Conservation (phyloP, 2,329 filamentous ascomycete species). For the Colletotrichum orchidophilum region DNA sequence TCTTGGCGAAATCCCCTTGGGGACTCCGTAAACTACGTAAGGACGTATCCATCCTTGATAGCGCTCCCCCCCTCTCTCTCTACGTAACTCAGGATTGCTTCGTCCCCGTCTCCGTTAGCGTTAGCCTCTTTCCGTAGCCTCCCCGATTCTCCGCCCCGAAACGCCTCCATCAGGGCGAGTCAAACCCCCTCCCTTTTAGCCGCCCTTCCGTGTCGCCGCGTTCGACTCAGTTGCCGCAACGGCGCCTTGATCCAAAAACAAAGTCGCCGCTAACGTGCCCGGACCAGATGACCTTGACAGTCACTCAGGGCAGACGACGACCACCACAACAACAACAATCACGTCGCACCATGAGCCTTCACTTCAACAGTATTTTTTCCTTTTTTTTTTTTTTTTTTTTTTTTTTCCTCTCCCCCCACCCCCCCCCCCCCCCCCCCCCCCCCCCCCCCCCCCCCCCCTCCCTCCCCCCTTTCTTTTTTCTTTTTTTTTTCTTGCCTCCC, state of each 20-base stretch:
- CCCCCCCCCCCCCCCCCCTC: no score
- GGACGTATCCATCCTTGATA: background rate
- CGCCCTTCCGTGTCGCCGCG: slow-evolving; percentile 13
- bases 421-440: background rate
- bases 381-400: background rate
- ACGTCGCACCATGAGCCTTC: slow-evolving; percentile 23
- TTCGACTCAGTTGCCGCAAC: slow-evolving; percentile 25
- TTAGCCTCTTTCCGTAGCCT: slow-evolving; percentile 22
- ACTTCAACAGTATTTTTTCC: slow-evolving; percentile 1
- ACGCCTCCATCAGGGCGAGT: slow-evolving; percentile 21
- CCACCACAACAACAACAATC: background rate
- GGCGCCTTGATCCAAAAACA: slow-evolving; percentile 13
- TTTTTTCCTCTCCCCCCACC: background rate
- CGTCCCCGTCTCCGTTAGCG: slow-evolving; percentile 8
- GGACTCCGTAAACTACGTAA: slow-evolving; percentile 3
- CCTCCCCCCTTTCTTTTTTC: no score
- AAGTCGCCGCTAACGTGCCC: slow-evolving; percentile 10
- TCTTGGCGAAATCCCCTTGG: background rate
- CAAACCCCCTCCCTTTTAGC: background rate
- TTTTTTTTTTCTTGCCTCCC: background rate
- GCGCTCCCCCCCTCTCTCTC: background rate
- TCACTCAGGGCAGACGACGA: slow-evolving; percentile 7
- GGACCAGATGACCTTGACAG: slow-evolving; percentile 9
- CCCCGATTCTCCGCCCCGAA: slow-evolving; percentile 20
- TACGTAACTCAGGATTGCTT: slow-evolving; percentile 9